A percentile compares a stretch with the other conserved stretches of the same genome.
Evolutionary conservation across 2,329 filamentous ascomycete species (phyloP).

Genomic region (Ophiostoma angusticollis): DNA sequence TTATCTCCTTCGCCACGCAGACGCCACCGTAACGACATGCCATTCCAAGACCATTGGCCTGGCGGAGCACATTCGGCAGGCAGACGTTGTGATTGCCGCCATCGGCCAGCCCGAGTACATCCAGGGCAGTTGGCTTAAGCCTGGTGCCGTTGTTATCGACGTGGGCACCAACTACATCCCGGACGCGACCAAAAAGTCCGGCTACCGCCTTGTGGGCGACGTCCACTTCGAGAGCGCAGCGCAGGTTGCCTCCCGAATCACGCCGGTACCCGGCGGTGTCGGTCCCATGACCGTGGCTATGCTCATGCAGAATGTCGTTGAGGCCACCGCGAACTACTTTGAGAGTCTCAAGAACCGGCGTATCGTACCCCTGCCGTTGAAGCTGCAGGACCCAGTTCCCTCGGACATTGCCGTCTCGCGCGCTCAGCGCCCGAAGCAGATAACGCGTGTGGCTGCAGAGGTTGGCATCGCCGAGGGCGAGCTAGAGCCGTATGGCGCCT

Average conservation of each 20-base stretch:
- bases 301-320: constrained; percentile 90
- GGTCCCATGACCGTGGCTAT: constrained; percentile 99
- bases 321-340: constrained; percentile 69
- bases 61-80: constrained; percentile 60
- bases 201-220: constrained; percentile 83
- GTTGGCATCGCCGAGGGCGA: constrained; percentile 80
- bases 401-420: constrained; percentile 90
- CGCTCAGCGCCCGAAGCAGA: constrained; percentile 80
- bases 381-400: constrained; percentile 69
- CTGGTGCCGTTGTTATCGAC: constrained; percentile 89
- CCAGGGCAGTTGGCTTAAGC: constrained; percentile 91
- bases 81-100: constrained; percentile 83
- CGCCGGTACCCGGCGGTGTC: constrained; percentile 90
- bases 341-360: constrained; percentile 69
- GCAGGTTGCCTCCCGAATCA: constrained; percentile 83
- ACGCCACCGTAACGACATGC: constrained; percentile 93
- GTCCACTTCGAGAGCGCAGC: constrained; percentile 80
- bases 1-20: constrained; percentile 86
- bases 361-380: constrained; percentile 72
- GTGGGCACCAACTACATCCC: constrained; percentile 95
- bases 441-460: constrained; percentile 73
- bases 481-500: constrained; percentile 84
- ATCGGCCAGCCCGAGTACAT: constrained; percentile 82
- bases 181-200: constrained; percentile 81
- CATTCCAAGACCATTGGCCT: constrained; percentile 77